Evolutionary conservation across 805 yeast species (phyloP).

Genomic region (Candida peoriensis): DNA sequence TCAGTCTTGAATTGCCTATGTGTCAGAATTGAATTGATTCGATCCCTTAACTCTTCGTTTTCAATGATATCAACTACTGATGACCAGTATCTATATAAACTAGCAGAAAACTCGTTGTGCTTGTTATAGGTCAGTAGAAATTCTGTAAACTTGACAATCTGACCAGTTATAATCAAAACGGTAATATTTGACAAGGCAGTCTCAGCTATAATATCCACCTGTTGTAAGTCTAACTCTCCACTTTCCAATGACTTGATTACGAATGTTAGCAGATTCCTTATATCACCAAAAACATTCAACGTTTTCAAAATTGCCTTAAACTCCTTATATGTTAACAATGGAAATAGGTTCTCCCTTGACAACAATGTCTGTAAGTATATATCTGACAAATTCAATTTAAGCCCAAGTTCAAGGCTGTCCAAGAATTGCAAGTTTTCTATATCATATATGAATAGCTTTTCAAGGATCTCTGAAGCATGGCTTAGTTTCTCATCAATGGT

Average conservation of each 20-base stretch:
- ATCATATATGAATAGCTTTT: conserved; percentile 24
- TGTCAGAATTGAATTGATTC: conserved; percentile 4
- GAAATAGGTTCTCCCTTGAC: conserved; percentile 28
- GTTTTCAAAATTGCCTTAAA: conserved; percentile 17
- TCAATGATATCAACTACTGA: neutral
- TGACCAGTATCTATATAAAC: conserved; percentile 9
- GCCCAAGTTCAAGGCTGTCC: conserved; percentile 21
- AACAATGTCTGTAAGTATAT: conserved; percentile 23
- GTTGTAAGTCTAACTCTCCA: conserved; percentile 14
- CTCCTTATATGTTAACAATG: conserved; percentile 33
- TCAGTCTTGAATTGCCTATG: conserved; percentile 1
- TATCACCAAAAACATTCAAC: conserved; percentile 16
- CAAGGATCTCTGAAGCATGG: conserved; percentile 30
- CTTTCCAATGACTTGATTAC: conserved; percentile 16
- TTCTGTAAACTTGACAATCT: conserved; percentile 6
- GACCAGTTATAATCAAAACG: neutral
- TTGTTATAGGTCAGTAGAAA: conserved; percentile 7
- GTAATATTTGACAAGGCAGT: neutral
- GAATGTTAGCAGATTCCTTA: conserved; percentile 21
- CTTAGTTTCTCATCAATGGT: conserved; percentile 13
- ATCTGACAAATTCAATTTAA: conserved; percentile 30
- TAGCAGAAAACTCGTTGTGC: conserved; percentile 1
- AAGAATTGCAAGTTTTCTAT: conserved; percentile 18
- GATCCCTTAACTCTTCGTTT: conserved; percentile 4
- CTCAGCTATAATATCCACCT: conserved; percentile 11